Base-by-base conservation (phyloP, 1,139 yeast genomes). In the Candida gigantensis region DNA sequence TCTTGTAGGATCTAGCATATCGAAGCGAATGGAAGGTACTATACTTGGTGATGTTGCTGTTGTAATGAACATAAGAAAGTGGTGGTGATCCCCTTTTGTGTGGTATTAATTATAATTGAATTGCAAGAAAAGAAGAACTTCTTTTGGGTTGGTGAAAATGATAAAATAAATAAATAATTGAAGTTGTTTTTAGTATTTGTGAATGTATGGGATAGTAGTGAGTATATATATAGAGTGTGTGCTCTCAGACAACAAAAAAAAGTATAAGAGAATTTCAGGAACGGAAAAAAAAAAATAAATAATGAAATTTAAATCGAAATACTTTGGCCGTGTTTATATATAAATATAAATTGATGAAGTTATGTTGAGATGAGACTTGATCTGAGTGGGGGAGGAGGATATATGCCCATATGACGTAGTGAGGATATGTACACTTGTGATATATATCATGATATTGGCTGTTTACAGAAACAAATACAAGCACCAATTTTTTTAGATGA, bases 1-100 rank as follows among this genome's bases (percentile, higher is more conserved):
- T 30, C 52, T 56, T 26, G 49, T 37, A 10, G 54, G 53, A 38
- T 53, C 57, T 42, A 51, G 44, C 57, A 51, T 52, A 40, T 50
- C 51, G 39, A 50, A 42, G 37, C 52, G 53, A 39, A 42, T 45
- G 32, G 46, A 39, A 32, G 42, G 43, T 30, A 39, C 26, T 25
- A 40, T 34, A 18, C 24, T 34, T 15, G 49, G 34, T 17, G 45
- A 34, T 11, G 40, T 34, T 31, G 50, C 37, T 11, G 40, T 34
- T 31, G 50, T 39, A 21, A 37, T 42, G 20, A 42, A 41, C 49
- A 45, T 44, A 32, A 20, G 42, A 18, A 19, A 16, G 14, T 12
- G 15, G 14, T 25, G 9, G 11, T 13, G 17, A 31, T 19, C 13
- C 29, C 19, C 13, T 13, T 27, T 25, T 24, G 18, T 27, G n/a